A percentile compares a stretch with the other conserved stretches of the same genome.
Evolutionary conservation across 1,284 basidiomycete genomes (phyloP).

Genomic region (Boletus mariae): DNA sequence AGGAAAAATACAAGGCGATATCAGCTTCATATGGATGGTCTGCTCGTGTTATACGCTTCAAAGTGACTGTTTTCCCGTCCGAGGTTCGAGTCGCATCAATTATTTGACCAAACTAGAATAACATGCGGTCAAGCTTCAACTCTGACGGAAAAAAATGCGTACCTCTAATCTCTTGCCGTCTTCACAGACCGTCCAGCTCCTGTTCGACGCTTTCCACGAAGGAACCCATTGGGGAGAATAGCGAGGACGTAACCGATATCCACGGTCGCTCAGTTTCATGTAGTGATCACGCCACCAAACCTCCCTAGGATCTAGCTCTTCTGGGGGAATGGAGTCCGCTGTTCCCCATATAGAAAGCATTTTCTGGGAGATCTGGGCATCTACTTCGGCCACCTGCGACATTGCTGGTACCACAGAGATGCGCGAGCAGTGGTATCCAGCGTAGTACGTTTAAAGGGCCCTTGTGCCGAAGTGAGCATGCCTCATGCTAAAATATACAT

Average conservation of each 20-base stretch:
- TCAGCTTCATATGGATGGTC: background rate
- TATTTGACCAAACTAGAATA: background rate
- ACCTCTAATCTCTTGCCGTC: background rate
- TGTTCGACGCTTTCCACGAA: constrained; percentile 16
- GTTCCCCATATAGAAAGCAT: too few species aligned
- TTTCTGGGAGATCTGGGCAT: too few species aligned
- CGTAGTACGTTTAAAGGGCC: too few species aligned
- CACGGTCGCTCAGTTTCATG: constrained; percentile 12
- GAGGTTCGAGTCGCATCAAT: background rate
- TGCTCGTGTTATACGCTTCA: background rate
- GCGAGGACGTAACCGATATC: constrained; percentile 1
- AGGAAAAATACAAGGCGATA: background rate
- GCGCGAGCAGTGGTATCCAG: too few species aligned
- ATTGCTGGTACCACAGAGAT: too few species aligned
- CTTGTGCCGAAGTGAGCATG: too few species aligned
- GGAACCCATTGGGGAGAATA: constrained; percentile 1
- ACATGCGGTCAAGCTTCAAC: background rate
- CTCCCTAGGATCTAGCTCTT: too few species aligned
- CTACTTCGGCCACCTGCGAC: too few species aligned
- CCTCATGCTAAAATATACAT: too few species aligned
- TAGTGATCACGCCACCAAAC: too few species aligned
- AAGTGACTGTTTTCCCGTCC: background rate
- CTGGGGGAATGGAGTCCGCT: too few species aligned
- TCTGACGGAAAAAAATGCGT: too few species aligned
- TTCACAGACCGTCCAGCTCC: background rate